Base-by-base conservation (phyloP, 83 land plant genomes). In the Picea abies region DNA sequence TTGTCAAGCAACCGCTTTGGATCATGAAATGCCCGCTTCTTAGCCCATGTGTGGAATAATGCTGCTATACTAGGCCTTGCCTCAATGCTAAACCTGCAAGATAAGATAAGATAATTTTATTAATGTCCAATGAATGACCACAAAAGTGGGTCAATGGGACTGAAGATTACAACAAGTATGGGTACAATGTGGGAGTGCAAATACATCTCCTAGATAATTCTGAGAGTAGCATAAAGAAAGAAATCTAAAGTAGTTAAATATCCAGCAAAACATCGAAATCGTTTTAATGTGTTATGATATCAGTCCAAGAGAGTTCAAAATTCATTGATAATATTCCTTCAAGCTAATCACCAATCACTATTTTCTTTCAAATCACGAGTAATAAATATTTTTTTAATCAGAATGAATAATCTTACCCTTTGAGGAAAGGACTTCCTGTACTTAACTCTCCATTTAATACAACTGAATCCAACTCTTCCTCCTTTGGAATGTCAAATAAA, bases 11-110 rank as follows among this genome's bases (percentile, higher is more conserved):
- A 85, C 44, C 91, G 85, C 72, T 85, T 84, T 71, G 91, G 90
- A 68, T 90, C 90, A 44, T 90, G 91, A 76, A 90, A 90, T 66
- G 91, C 90, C 25, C 90, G 81, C 76, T 90, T 90, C 63, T 83
- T 90, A 16, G 91, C 91, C 91, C 91, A 90, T 25, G 37, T 83
- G 68, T 90, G 87, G 71, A 90, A 90, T 20, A 90, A 35, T 15
- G 87, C 76, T 22, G 91, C 91, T 19, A 90, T 72, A 4, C 82
- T 87, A 69, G 91, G 88, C 78, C 91, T 85, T 73, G 85, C 87
- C 79, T 90, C 91, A 26, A 87, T 49, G 80, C 80, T 87, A 80
- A 90, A 90, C 7, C 90, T 88, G 86, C n/a, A 65, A 39, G 5
- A 76, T 25, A 29, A 29, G 29, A 29, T 29, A 29, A 29, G 29